Evolutionary conservation across 768 basidiomycete genomes (phyloP).

Genomic region (Suillus ampliporus): DNA sequence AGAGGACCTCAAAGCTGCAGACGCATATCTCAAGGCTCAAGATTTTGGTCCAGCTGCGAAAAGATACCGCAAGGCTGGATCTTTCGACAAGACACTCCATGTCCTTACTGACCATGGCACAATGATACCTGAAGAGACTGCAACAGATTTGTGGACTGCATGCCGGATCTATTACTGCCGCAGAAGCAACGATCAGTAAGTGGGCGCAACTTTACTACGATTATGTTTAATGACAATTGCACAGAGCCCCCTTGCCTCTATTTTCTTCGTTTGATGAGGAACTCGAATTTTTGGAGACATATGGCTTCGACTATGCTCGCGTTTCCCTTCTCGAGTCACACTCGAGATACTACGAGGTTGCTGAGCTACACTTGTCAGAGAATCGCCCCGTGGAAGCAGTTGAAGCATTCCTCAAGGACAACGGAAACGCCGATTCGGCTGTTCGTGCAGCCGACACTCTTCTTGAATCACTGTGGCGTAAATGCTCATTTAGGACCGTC

Average conservation of each 20-base stretch:
- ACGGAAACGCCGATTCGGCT: constrained; percentile 29
- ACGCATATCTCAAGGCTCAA: constrained; percentile 45
- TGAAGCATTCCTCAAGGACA: constrained; percentile 47
- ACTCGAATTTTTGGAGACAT: constrained; percentile 60
- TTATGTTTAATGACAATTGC: neutral
- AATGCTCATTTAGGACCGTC: constrained; percentile 45
- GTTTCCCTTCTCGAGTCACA: constrained; percentile 49
- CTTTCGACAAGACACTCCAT: constrained; percentile 57
- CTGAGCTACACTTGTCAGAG: constrained; percentile 54
- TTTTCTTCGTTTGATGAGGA: constrained; percentile 59
- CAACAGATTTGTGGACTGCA: constrained; percentile 44
- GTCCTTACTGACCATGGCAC: constrained; percentile 45
- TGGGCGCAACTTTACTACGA: neutral
- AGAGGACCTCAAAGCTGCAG: constrained; percentile 49
- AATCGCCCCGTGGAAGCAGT: constrained; percentile 55
- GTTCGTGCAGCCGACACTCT: constrained; percentile 44
- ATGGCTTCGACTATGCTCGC: constrained; percentile 54
- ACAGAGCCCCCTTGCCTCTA: constrained; percentile 52
- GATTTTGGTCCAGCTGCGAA: constrained; percentile 51
- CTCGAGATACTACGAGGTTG: constrained; percentile 53
- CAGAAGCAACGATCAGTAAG: constrained; percentile 34
- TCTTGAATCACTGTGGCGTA: constrained; percentile 51
- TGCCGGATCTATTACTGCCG: constrained; percentile 54
- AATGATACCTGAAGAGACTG: constrained; percentile 38
- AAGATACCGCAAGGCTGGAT: constrained; percentile 52